Conservation (phyloP, 371 early-diverging fungal genomes). For the Choanephora cucurbitarum region DNA sequence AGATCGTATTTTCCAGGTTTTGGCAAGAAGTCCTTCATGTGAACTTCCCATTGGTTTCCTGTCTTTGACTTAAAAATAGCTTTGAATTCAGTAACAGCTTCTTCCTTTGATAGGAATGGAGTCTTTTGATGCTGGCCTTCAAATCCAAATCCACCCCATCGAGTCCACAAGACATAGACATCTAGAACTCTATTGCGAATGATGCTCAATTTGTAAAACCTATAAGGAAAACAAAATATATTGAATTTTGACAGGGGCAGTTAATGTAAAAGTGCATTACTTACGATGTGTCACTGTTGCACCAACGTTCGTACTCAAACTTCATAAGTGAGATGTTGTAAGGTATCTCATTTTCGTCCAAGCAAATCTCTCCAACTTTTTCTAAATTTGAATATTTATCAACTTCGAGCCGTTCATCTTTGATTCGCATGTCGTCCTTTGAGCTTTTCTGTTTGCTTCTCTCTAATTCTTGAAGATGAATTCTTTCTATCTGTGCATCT, state of each 20-base stretch:
- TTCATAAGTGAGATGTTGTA: slow-evolving; percentile 56
- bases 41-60: slow-evolving; percentile 53
- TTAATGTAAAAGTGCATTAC: neutral
- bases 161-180: slow-evolving; percentile 59
- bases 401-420: slow-evolving; percentile 26
- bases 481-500: slow-evolving; percentile 47
- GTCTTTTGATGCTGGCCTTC: slow-evolving; percentile 64
- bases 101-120: slow-evolving; percentile 51
- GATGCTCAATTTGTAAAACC: slow-evolving; percentile 64
- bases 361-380: slow-evolving; percentile 39
- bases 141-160: slow-evolving; percentile 58
- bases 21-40: slow-evolving; percentile 27
- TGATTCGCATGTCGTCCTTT: slow-evolving; percentile 8
- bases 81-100: slow-evolving; percentile 56
- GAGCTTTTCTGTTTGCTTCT: slow-evolving; percentile 19
- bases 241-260: no score
- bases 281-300: slow-evolving; percentile 15
- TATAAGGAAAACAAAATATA: slow-evolving; percentile 9
- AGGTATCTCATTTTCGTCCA: slow-evolving; percentile 34
- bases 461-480: slow-evolving; percentile 30
- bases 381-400: slow-evolving; percentile 42
- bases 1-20: slow-evolving; percentile 55
- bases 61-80: slow-evolving; percentile 63
- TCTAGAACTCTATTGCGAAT: slow-evolving; percentile 48
- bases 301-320: slow-evolving; percentile 38